Percentiles rank a stretch among this genome's conserved stretches.
These are phyloP conservation scores for Xylaria longipes DNA, from an alignment of 495 filamentous ascomycete species.

Conservation along the genomic window DNA sequence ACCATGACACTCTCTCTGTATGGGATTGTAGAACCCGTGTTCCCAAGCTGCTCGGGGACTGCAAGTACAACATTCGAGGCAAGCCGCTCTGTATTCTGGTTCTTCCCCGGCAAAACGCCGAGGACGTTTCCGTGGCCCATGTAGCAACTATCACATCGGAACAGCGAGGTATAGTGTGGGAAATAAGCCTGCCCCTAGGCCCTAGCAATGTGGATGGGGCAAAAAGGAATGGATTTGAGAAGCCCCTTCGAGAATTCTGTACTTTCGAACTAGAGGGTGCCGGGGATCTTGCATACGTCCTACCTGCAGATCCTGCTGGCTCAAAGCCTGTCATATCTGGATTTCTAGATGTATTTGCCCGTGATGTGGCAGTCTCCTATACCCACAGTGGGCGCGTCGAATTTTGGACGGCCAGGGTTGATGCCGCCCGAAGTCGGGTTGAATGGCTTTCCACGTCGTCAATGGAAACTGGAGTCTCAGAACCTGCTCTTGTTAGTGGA, in stretches of 20 bases:
- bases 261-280: slow-evolving; percentile 72
- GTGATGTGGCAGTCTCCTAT: slow-evolving; percentile 88
- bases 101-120: slow-evolving; percentile 68
- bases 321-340: slow-evolving; percentile 72
- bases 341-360: slow-evolving; percentile 86
- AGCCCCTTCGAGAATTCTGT: slow-evolving; percentile 68
- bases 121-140: slow-evolving; percentile 62
- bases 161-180: slow-evolving; percentile 86
- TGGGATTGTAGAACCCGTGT: slow-evolving; percentile 74
- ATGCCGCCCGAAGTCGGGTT: slow-evolving; percentile 59
- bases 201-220: slow-evolving; percentile 34
- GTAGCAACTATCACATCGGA: slow-evolving; percentile 84
- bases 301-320: slow-evolving; percentile 91
- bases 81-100: slow-evolving; percentile 85
- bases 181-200: slow-evolving; percentile 63
- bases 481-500: slow-evolving; percentile 80
- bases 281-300: slow-evolving; percentile 79
- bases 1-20: slow-evolving; percentile 74
- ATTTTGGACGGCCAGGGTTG: slow-evolving; percentile 86
- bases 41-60: slow-evolving; percentile 63
- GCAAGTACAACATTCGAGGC: slow-evolving; percentile 65
- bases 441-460: slow-evolving; percentile 87
- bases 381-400: slow-evolving; percentile 75
- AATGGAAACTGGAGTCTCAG: slow-evolving; percentile 77
- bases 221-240: slow-evolving; percentile 43